Percentiles rank a stretch among this genome's conserved stretches.
Conservation (phyloP, 1,284 basidiomycete genomes). For the Phylloporus sp. region DNA sequence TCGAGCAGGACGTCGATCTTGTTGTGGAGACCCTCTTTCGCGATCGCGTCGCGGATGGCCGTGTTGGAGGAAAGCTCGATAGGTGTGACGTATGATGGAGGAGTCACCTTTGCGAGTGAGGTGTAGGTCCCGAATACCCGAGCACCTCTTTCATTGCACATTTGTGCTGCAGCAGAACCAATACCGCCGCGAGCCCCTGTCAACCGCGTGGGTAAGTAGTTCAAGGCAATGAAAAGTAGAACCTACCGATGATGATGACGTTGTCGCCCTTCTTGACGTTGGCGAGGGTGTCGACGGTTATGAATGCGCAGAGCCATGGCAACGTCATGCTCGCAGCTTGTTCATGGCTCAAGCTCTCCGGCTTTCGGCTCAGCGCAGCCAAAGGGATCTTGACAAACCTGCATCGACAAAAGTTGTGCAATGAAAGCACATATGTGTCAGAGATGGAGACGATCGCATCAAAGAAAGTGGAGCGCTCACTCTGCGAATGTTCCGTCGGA, state of each 20-base stretch:
- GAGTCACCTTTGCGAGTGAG: slow-evolving; percentile 32
- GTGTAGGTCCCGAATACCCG: slow-evolving; percentile 46
- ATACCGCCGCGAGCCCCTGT: slow-evolving; percentile 45
- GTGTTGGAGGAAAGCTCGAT: slow-evolving; percentile 42
- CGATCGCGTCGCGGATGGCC: slow-evolving; percentile 40
- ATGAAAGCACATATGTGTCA: background rate
- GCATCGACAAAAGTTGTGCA: background rate
- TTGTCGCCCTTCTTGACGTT: slow-evolving; percentile 44
- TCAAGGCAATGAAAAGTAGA: background rate
- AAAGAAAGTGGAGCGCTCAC: slow-evolving; percentile 25
- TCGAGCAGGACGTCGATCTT: slow-evolving; percentile 45
- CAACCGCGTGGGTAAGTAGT: background rate
- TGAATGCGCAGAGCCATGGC: slow-evolving; percentile 47
- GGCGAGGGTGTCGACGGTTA: slow-evolving; percentile 44
- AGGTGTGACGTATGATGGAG: slow-evolving; percentile 39
- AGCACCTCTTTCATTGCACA: slow-evolving; percentile 41
- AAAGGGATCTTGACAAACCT: slow-evolving; percentile 43
- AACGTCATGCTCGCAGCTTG: slow-evolving; percentile 45
- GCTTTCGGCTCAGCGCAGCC: slow-evolving; percentile 40
- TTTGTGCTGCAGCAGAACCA: slow-evolving; percentile 44
- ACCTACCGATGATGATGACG: slow-evolving; percentile 40
- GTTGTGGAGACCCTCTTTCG: slow-evolving; percentile 35
- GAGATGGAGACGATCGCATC: background rate
- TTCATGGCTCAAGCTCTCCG: slow-evolving; percentile 32
- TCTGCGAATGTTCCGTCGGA: slow-evolving; percentile 45